Evolutionary conservation across 2,329 filamentous ascomycete species (phyloP), one percentile per base, ranked within the genome.

Genomic region (Fusarium protoensiforme): DNA sequence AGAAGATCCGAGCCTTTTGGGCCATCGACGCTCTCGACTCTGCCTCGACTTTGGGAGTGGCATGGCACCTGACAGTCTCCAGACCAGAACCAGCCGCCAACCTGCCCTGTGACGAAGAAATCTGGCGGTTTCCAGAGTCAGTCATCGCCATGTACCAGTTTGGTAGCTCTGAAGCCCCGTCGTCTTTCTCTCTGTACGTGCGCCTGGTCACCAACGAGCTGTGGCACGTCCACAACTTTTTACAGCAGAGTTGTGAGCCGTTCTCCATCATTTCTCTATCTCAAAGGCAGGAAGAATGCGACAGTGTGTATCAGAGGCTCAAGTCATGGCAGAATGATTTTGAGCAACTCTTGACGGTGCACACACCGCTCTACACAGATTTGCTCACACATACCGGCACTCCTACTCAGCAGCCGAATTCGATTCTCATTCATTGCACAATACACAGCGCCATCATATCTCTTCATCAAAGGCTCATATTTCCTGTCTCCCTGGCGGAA

Each of bases 1-100:
- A 68, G 24, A 68, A 68, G 36, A 68, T 65, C 6, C 65, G 65
- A 0, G 65, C 65, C 13, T 68, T 68, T 14, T 68, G 65, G 65
- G 65, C 61, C 6, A 65, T 58, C 43, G 65, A 68, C 1, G 65
- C 65, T 2, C 61, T 68, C 22, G 61, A 68, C 38, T 68, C 65
- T 14, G 54, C 61, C 8, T 61, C 61, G 0, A 65, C 61, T 1
- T 6, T 68, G 1, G 65, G 65, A n/a, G 61, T 41, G 2, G 65
- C 65, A 1, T 68, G 65, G 65, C 61, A 68, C 16, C 43, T 65
- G 1, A 38, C 61, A 2, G 43, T 68, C 1, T 65, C 65, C 4
- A 33, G 61, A 5, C 61, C 65, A 13, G 61, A 68, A 3, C 65
- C 65, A 29, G 56, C 61, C 8, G 65, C 61, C 5, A 68, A 53